A percentile compares a stretch with the other conserved stretches of the same genome.
Evolutionary conservation across 805 yeast species (phyloP).

Genomic region (Millerozyma miso): DNA sequence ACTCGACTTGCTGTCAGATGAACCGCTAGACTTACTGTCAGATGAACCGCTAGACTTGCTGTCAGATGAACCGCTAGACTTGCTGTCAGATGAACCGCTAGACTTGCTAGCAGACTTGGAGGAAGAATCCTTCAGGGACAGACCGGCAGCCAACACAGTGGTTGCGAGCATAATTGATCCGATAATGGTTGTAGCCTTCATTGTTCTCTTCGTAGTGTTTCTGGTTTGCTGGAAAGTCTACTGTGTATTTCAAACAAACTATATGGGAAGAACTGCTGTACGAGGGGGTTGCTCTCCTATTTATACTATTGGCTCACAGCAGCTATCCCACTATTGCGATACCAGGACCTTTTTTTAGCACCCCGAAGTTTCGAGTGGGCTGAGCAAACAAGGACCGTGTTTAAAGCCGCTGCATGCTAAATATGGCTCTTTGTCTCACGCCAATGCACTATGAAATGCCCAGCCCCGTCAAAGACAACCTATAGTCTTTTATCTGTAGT

Average conservation of each 20-base stretch:
- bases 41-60: conserved; percentile 2
- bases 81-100: not conserved
- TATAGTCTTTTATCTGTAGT: too few species aligned
- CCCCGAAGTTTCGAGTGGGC: not conserved
- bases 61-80: not conserved
- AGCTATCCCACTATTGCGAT: too few species aligned
- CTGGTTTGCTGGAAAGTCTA: too few species aligned
- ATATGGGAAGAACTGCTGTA: too few species aligned
- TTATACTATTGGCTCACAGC: not conserved
- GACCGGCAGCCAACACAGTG: conserved; percentile 6
- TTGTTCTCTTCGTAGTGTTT: too few species aligned
- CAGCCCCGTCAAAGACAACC: too few species aligned
- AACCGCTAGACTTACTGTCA: conserved; percentile 3
- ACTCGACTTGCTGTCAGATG: not conserved
- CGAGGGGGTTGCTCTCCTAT: not conserved
- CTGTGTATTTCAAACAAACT: not conserved
- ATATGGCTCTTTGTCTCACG: not conserved
- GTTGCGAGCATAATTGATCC: conserved; percentile 2
- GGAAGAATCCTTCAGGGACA: not conserved
- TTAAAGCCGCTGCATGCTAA: not conserved
- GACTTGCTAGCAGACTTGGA: conserved; percentile 1
- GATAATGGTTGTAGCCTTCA: conserved; percentile 3
- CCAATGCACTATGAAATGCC: not conserved
- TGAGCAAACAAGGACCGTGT: not conserved
- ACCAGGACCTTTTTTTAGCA: not conserved